Percentiles rank a stretch among this genome's conserved stretches.
Conservation (phyloP, 331 rosid species). For the Pyrus hybrid region DNA sequence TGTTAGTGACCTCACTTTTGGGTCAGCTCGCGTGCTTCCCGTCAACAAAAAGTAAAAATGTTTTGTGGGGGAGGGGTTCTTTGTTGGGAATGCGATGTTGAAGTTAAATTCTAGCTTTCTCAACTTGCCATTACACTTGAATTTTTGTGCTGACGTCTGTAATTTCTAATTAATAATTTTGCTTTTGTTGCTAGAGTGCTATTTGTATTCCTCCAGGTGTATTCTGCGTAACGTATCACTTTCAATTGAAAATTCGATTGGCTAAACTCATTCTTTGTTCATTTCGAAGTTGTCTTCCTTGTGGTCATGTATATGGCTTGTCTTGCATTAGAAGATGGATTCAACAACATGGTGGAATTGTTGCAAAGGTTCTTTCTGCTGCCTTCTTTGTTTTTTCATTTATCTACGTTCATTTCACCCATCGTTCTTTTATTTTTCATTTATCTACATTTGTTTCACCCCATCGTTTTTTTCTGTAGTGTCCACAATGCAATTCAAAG, state of each 20-base stretch:
- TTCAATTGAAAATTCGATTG: background rate
- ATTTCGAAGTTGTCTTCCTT: conserved; percentile 12
- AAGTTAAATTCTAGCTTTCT: background rate
- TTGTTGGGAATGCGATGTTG: background rate
- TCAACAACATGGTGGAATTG: background rate
- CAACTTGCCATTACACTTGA: background rate
- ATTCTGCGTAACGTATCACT: background rate
- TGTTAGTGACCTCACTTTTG: background rate
- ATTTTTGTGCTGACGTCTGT: background rate
- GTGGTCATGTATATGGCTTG: conserved; percentile 12
- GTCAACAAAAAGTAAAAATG: background rate
- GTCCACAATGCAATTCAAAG: conserved; percentile 8
- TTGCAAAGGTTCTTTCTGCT: background rate
- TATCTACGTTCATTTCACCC: background rate
- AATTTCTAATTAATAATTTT: background rate
- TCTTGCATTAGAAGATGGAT: conserved; percentile 11
- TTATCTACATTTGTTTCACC: background rate
- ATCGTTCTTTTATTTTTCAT: background rate
- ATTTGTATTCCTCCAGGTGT: background rate
- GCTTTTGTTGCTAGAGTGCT: background rate
- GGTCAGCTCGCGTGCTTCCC: background rate
- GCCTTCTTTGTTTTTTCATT: background rate
- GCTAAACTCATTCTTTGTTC: background rate
- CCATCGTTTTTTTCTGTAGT: background rate
- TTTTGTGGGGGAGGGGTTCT: background rate